Evolutionary conservation across 805 yeast genomes (phyloP), one percentile per base, ranked within the genome.

Genomic region (Metschnikowia shivogae): DNA sequence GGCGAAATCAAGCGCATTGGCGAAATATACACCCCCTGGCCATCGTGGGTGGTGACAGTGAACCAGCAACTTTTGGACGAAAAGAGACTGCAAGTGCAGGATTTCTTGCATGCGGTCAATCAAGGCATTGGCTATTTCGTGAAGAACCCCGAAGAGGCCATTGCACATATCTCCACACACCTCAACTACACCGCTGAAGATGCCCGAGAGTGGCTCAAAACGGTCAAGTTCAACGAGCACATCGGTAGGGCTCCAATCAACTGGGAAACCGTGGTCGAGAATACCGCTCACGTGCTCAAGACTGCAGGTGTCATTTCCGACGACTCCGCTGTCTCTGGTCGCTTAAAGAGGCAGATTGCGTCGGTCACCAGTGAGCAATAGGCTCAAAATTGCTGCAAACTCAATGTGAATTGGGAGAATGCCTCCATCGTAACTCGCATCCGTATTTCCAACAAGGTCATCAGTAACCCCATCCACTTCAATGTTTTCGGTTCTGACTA

Each of bases 21-120:
- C 12, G 87, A 86, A 53, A 89, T 89, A 46, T 86, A 85, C 65
- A 89, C 97, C 0, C 97, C 97, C 14, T 89, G 97, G 97, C 92
- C 97, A 9, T 86, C 95, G 2, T 89, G 97, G 97, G 90, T 88
- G 12, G 74, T 89, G 39, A 79, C 81, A 17, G 80, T 80, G 5
- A 64, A 74, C 43, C 58, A 67, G 12, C 68, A 66, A n/a, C 53
- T 74, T 5, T 53, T 72, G 30, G 62, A 60, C 6, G 26, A 50
- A 5, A 55, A 58, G n/a, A 54, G 59, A 14, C 53, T 55, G 2
- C 59, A 49, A 6, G 43, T 58, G 10, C 55, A 57, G 22, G 61
- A 57, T 4, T 83, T 89, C 48, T 51, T 81, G 39, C 55, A 60
- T 2, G 82, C 82, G 1, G 67, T 89, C 32, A 77, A 81, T 57